These are phyloP conservation scores for Eucalyptus erythrocorys DNA, from an alignment of 345 rosid species.

Conservation along the genomic window DNA sequence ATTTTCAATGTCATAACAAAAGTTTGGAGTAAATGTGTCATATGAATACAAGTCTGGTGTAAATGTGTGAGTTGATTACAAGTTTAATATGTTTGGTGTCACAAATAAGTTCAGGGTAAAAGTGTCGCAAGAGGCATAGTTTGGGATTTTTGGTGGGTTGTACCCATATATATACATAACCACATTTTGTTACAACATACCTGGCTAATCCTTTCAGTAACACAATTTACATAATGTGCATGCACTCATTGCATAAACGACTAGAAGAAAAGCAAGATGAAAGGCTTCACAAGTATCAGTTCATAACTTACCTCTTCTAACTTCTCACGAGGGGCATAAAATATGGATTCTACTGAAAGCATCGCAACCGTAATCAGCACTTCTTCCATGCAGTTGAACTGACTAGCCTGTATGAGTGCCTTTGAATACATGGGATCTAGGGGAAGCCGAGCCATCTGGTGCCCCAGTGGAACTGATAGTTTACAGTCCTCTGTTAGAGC, in stretches of 20 bases:
- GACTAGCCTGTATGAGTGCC: slow-evolving; percentile 73
- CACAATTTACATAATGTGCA: not conserved
- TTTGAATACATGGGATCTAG: slow-evolving; percentile 80
- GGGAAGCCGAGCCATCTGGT: slow-evolving; percentile 92
- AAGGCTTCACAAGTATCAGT: not conserved
- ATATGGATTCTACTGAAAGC: slow-evolving; percentile 87
- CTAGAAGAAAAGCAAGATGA: not conserved
- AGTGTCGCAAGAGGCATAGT: too few species aligned
- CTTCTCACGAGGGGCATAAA: slow-evolving; percentile 73
- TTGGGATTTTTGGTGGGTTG: not conserved
- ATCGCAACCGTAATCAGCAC: slow-evolving; percentile 87
- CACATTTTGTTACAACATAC: not conserved
- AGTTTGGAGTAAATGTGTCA: not conserved
- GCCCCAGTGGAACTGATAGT: slow-evolving; percentile 68
- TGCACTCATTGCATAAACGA: not conserved
- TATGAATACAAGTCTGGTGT: not conserved
- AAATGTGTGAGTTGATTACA: not conserved
- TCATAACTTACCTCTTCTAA: slow-evolving; percentile 45
- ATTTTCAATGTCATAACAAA: not conserved
- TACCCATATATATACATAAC: not conserved
- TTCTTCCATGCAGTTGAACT: slow-evolving; percentile 85
- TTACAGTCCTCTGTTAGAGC: slow-evolving; percentile 86
- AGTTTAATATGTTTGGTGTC: not conserved
- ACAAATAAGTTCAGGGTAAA: not conserved
- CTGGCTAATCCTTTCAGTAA: not conserved